Evolutionary conservation across 2,329 filamentous ascomycete genomes (phyloP).

Genomic region (Penicillium sp.): DNA sequence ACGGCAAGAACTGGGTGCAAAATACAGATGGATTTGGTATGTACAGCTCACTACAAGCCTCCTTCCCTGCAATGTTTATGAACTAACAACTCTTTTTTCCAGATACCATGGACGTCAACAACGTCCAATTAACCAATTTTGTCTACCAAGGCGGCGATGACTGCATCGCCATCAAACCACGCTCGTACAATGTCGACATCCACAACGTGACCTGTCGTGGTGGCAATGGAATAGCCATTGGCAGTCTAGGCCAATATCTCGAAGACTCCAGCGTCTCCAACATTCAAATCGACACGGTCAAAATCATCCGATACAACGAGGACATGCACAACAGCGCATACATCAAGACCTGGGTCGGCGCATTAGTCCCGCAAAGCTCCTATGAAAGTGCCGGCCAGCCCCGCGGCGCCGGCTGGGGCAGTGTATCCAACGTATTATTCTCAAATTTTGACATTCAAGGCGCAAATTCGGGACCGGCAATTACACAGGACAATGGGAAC

Average conservation of each 20-base stretch:
- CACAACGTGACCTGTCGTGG: slow-evolving; percentile 59
- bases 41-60: background rate
- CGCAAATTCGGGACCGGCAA: slow-evolving; percentile 48
- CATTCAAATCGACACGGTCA: slow-evolving; percentile 53
- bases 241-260: slow-evolving; percentile 59
- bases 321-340: slow-evolving; percentile 56
- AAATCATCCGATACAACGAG: slow-evolving; percentile 50
- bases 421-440: slow-evolving; percentile 55
- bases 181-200: slow-evolving; percentile 62
- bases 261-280: slow-evolving; percentile 58
- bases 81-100: background rate
- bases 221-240: slow-evolving; percentile 58
- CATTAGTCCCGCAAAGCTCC: slow-evolving; percentile 47
- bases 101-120: slow-evolving; percentile 59
- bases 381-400: slow-evolving; percentile 57
- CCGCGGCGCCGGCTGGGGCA: slow-evolving; percentile 59
- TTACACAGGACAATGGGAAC: slow-evolving; percentile 55
- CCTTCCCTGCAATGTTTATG: background rate
- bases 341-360: slow-evolving; percentile 62
- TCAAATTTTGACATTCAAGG: slow-evolving; percentile 56
- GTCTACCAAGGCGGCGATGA: slow-evolving; percentile 62
- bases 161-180: slow-evolving; percentile 65
- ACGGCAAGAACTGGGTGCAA: slow-evolving; percentile 60
- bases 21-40: slow-evolving; percentile 60
- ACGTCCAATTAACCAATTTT: slow-evolving; percentile 56